Conservation (phyloP, 2,329 filamentous ascomycete species). For the Zymoseptoria passerinii region DNA sequence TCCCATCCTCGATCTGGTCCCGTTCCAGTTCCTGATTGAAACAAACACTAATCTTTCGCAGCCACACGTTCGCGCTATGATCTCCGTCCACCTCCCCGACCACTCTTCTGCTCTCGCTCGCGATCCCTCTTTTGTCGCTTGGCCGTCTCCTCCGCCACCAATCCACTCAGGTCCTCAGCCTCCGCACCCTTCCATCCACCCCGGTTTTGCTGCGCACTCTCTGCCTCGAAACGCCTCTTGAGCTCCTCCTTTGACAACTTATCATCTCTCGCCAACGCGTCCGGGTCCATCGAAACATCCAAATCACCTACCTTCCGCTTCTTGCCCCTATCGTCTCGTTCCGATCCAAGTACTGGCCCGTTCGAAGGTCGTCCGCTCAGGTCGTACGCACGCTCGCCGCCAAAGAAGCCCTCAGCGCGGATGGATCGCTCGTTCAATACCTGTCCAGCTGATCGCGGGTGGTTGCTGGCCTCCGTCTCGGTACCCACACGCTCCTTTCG, state of each 20-base stretch:
- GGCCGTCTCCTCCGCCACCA: slow-evolving; percentile 88
- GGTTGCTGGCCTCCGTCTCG: slow-evolving; percentile 72
- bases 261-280: slow-evolving; percentile 65
- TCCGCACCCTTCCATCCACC: slow-evolving; percentile 58
- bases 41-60: too few relatives aligned
- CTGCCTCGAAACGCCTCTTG: slow-evolving; percentile 67
- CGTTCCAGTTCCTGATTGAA: too few relatives aligned
- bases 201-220: slow-evolving; percentile 50
- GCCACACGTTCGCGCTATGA: slow-evolving; percentile 1
- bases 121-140: slow-evolving; percentile 86
- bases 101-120: slow-evolving; percentile 49
- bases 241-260: slow-evolving; percentile 80
- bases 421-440: slow-evolving; percentile 84
- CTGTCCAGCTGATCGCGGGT: slow-evolving; percentile 74
- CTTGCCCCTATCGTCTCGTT: slow-evolving; percentile 67
- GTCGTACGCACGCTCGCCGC: slow-evolving; percentile 88
- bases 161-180: slow-evolving; percentile 86
- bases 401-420: slow-evolving; percentile 86
- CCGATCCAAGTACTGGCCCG: slow-evolving; percentile 68
- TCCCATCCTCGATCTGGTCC: too few relatives aligned
- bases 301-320: slow-evolving; percentile 91
- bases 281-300: slow-evolving; percentile 83
- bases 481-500: slow-evolving; percentile 78
- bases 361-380: slow-evolving; percentile 52
- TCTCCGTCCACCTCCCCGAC: slow-evolving; percentile 42